Base-by-base conservation (phyloP, 176 grass and related monocot species). In the Saccharum officinarum region DNA sequence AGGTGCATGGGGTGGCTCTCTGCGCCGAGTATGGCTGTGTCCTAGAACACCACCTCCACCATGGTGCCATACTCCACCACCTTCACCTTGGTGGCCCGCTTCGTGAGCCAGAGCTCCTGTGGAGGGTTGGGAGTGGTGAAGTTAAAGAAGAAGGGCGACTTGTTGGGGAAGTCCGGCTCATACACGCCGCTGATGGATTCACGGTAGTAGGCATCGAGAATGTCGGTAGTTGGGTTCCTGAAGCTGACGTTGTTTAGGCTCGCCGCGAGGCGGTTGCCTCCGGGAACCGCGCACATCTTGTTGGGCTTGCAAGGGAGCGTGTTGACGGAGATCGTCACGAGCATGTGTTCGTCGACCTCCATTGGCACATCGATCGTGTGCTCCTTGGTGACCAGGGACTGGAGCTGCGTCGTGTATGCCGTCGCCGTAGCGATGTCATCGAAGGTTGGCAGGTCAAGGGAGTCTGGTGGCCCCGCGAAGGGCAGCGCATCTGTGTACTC, bases 1-100 rank as follows among this genome's bases (percentile, higher is more conserved):
- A 94, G 73, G 71, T 94, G 92, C 65, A 94, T 80, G 0, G 92
- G 92, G 82, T 94, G 92, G 87, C 87, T 92, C 86, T 89, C 92
- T 0, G 75, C 79, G 30, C 92, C 92, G 23, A 85, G 82, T 44
- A 94, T 82, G 44, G 81, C 91, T 28, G 87, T 94, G 72, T 82
- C 89, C 71, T 92, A 87, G 87, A 94, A 85, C 71, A 94, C 92
- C 18, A 94, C 75, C 84, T 92, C 89, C 67, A 92, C 87, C 0
- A 76, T 17, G 0, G 66, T 52, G 62, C 91, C 88, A 26, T 84
- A 89, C 45, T 90, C 88, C 17, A 94, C 4, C 23, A 91, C 83
- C 75, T 83, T 90, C 75, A 94, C 73, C 81, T 82, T 85, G 1
- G 28, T 28, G 28, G 28, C 28, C 28, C 28, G 28, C 28, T 28